A percentile compares a stretch with the other conserved stretches of the same genome.
phyloP scores from a whole-genome alignment of 2,329 filamentous ascomycete species.

The Pochonia chlamydosporia region DNA sequence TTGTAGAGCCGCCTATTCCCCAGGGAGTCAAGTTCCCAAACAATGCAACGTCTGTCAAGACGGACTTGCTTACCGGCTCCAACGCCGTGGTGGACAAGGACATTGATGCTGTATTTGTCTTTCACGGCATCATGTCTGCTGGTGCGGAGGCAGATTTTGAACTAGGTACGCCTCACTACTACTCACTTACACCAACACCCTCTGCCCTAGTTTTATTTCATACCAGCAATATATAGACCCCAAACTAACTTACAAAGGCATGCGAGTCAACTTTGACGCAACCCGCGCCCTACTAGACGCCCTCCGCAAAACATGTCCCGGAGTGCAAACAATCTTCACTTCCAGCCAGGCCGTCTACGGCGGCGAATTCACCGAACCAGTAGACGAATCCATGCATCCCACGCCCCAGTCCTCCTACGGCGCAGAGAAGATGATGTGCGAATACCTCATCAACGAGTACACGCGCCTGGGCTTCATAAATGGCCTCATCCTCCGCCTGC shows the following conservation, averaged over 20 bases:
- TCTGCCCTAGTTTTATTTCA: too few species aligned
- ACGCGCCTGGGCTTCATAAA: constrained; percentile 48
- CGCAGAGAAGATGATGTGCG: constrained; percentile 54
- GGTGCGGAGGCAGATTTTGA: constrained; percentile 53
- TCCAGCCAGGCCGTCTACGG: constrained; percentile 56
- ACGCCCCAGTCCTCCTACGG: constrained; percentile 54
- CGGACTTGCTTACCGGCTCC: constrained; percentile 8
- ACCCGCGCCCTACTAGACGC: constrained; percentile 47
- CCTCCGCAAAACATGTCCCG: constrained; percentile 36
- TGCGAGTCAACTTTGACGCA: constrained; percentile 51
- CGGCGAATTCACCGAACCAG: constrained; percentile 40
- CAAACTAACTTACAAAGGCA: too few species aligned
- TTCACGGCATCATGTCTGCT: constrained; percentile 59
- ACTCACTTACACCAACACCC: too few species aligned
- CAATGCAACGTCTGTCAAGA: constrained; percentile 10
- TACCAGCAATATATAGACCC: too few species aligned
- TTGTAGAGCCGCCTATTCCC: constrained; percentile 44
- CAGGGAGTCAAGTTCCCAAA: constrained; percentile 21
- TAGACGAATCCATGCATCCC: constrained; percentile 34
- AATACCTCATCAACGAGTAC: constrained; percentile 25
- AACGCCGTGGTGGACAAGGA: constrained; percentile 14
- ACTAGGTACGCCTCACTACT: constrained; percentile 16
- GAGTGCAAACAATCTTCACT: constrained; percentile 50
- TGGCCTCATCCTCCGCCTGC: constrained; percentile 49
- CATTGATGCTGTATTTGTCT: constrained; percentile 45